Conservation (phyloP, 2,329 filamentous ascomycete genomes). For the Aspergillus carbonarius region DNA sequence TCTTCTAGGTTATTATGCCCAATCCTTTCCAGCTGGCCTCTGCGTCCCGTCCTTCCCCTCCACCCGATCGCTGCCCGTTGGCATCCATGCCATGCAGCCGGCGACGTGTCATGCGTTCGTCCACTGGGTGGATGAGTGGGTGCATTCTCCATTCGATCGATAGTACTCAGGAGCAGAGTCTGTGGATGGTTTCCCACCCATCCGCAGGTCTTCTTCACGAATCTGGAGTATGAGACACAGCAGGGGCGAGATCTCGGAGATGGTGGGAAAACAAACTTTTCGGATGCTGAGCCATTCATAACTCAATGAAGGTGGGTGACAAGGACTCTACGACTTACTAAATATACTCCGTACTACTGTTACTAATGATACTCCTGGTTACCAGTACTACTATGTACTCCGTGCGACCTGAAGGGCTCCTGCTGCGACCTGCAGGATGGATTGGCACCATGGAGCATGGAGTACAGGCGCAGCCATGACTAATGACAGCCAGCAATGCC, state of each 20-base stretch:
- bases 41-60: not conserved
- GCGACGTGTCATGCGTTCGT: conserved; percentile 15
- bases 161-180: not conserved
- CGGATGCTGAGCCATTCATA: too few relatives aligned
- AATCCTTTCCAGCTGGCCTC: not conserved
- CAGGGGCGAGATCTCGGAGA: too few relatives aligned
- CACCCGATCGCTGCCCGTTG: not conserved
- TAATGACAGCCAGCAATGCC: not conserved
- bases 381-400: not conserved
- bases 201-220: too few relatives aligned
- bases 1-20: too few relatives aligned
- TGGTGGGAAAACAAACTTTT: too few relatives aligned
- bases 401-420: not conserved
- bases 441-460: not conserved
- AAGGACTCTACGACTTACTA: too few relatives aligned
- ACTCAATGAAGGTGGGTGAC: too few relatives aligned
- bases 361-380: too few relatives aligned
- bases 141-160: not conserved
- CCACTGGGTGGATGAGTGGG: conserved; percentile 1
- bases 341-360: too few relatives aligned
- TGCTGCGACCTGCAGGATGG: conserved; percentile 1
- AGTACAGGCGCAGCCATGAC: not conserved
- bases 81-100: conserved; percentile 14
- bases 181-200: not conserved
- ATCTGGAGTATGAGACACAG: too few relatives aligned